Evolutionary conservation across 352 stramenopile genomes (phyloP).

Genomic region (Globisporangium spiculum): DNA sequence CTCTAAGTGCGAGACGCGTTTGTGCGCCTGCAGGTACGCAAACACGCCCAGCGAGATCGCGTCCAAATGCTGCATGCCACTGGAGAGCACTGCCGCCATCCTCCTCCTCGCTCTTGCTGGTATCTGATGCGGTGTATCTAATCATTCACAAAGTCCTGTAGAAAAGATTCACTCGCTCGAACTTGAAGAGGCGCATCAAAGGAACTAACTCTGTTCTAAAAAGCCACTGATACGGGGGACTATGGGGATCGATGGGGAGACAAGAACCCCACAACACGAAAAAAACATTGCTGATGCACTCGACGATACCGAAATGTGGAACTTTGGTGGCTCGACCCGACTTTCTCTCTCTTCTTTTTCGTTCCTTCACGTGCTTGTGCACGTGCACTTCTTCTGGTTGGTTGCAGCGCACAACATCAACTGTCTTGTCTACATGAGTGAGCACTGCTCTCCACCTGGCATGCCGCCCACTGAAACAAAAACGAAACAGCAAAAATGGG

Average conservation of each 20-base stretch:
- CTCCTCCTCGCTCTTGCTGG: neutral
- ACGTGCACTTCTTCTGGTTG: neutral
- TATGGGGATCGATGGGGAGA: neutral
- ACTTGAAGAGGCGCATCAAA: neutral
- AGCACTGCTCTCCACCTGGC: constrained; percentile 72
- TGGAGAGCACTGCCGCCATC: constrained; percentile 9
- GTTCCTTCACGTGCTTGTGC: neutral
- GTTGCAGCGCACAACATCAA: neutral
- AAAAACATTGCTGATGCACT: neutral
- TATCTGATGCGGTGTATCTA: neutral
- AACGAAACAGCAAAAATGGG: constrained; percentile 7
- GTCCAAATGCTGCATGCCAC: constrained; percentile 29
- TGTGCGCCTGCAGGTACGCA: constrained; percentile 60
- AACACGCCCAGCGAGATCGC: constrained; percentile 70
- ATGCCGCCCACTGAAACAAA: constrained; percentile 38
- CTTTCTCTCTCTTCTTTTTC: neutral
- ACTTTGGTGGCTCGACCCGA: neutral
- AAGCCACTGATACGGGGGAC: neutral
- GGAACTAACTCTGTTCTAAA: neutral
- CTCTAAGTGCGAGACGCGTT: constrained; percentile 51
- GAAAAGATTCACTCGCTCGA: neutral
- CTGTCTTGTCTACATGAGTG: constrained; percentile 49
- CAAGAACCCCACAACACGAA: neutral
- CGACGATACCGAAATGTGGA: neutral
- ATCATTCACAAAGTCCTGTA: neutral